Conservation (phyloP, 257 asterid species). For the Craterostigma plantagineum region DNA sequence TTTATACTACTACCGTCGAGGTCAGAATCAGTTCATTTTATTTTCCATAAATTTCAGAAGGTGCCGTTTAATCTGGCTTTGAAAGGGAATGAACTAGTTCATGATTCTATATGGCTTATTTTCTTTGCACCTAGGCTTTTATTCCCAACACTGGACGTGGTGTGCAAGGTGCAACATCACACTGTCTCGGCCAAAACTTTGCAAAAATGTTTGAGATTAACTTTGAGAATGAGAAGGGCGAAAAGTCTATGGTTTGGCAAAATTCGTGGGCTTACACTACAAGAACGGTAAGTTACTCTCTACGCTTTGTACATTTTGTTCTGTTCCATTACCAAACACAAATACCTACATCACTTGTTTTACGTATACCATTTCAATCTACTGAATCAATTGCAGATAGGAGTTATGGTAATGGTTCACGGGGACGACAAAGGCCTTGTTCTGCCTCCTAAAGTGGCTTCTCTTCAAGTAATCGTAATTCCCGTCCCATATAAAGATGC, state of each 20-base stretch:
- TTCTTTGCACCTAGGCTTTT: conserved; percentile 44
- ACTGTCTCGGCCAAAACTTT: conserved; percentile 88
- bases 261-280: conserved; percentile 97
- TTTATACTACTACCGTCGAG: conserved; percentile 87
- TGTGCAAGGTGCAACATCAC: conserved; percentile 97
- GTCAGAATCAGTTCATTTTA: conserved; percentile 12
- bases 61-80: neutral
- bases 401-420: too few species aligned
- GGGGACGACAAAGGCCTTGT: conserved; percentile 95
- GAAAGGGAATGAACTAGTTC: too few species aligned
- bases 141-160: conserved; percentile 93
- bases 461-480: conserved; percentile 64
- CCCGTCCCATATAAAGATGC: conserved; percentile 96
- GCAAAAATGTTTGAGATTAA: conserved; percentile 88
- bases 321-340: too few species aligned
- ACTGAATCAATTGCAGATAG: too few species aligned
- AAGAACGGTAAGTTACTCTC: conserved; percentile 45
- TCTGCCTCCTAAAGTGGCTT: conserved; percentile 90
- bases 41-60: too few species aligned
- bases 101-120: neutral
- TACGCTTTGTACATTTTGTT: neutral
- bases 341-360: neutral
- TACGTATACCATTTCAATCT: conserved; percentile 83
- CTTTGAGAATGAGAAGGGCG: conserved; percentile 87
- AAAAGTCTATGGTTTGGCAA: conserved; percentile 91